phyloP scores from a whole-genome alignment of 768 basidiomycete genomes.

The Naganishia onofrii region DNA sequence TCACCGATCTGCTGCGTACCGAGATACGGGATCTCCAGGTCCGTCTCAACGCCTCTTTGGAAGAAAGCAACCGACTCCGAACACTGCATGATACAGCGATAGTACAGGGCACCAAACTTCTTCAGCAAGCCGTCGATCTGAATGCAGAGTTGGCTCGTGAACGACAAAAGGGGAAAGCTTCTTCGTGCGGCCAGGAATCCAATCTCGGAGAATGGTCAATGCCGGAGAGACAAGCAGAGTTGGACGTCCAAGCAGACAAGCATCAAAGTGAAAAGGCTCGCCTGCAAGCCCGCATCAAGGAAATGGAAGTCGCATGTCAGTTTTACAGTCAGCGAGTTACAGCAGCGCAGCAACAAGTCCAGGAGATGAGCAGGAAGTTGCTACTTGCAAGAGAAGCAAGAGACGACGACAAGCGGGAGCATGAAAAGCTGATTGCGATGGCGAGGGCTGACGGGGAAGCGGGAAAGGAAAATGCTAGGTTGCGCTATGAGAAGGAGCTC shows the following conservation, averaged over 20 bases:
- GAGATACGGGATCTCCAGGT: background rate
- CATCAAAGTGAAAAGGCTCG: background rate
- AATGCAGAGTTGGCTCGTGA: background rate
- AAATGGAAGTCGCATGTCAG: background rate
- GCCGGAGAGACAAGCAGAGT: background rate
- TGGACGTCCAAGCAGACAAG: background rate
- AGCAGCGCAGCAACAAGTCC: background rate
- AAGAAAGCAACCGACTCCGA: background rate
- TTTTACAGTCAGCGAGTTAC: background rate
- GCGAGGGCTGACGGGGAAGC: background rate
- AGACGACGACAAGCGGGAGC: background rate
- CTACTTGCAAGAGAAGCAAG: background rate
- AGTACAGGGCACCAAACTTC: background rate
- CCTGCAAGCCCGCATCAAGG: background rate
- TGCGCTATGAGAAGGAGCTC: background rate
- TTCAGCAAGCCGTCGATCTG: background rate
- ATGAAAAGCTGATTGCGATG: background rate
- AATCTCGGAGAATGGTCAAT: background rate
- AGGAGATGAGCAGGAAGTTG: background rate
- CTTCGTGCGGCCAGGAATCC: background rate
- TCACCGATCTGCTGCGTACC: background rate
- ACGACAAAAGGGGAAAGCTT: background rate
- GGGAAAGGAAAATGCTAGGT: background rate
- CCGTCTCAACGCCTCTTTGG: background rate
- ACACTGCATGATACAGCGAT: conserved; percentile 1